phyloP scores from a whole-genome alignment of 164 flowering plant species.

The Dillenia turbinata region DNA sequence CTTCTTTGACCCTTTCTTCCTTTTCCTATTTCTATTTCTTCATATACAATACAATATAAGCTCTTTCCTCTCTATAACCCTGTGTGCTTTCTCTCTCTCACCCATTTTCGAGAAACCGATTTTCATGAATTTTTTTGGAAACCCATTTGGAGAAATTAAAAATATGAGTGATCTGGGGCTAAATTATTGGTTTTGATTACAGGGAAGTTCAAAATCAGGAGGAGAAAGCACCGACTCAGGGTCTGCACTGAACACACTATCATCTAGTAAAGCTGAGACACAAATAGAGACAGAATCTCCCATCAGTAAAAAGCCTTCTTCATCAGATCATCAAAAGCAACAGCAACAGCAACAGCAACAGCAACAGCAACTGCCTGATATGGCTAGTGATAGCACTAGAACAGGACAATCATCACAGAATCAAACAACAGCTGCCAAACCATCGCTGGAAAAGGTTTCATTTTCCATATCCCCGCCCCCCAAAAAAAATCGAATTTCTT shows the following conservation, averaged over 20 bases:
- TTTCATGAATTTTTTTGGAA: no score
- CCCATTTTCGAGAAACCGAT: not conserved
- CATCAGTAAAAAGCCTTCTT: constrained; percentile 41
- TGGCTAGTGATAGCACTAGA: constrained; percentile 37
- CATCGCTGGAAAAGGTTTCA: constrained; percentile 54
- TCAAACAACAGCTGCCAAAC: constrained; percentile 40
- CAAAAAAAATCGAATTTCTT: no score
- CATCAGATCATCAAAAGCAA: constrained; percentile 37
- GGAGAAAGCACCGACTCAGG: constrained; percentile 85
- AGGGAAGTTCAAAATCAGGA: constrained; percentile 79
- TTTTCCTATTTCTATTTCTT: no score
- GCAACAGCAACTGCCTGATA: constrained; percentile 34
- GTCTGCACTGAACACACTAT: constrained; percentile 51
- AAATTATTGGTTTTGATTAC: constrained; percentile 1
- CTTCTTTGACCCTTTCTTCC: constrained; percentile 39
- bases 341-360: constrained; percentile 31
- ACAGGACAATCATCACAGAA: constrained; percentile 23
- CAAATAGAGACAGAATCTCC: constrained; percentile 72
- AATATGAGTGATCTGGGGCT: not conserved
- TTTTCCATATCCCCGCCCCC: no score
- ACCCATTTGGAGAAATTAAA: no score
- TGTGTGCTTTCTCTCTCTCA: not conserved
- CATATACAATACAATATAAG: not conserved
- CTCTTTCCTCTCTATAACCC: constrained; percentile 1
- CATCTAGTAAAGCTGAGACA: constrained; percentile 37